Evolutionary conservation across 2,329 filamentous ascomycete genomes (phyloP), one percentile per base, ranked within the genome.

Genomic region (Aquanectria penicillioides): DNA sequence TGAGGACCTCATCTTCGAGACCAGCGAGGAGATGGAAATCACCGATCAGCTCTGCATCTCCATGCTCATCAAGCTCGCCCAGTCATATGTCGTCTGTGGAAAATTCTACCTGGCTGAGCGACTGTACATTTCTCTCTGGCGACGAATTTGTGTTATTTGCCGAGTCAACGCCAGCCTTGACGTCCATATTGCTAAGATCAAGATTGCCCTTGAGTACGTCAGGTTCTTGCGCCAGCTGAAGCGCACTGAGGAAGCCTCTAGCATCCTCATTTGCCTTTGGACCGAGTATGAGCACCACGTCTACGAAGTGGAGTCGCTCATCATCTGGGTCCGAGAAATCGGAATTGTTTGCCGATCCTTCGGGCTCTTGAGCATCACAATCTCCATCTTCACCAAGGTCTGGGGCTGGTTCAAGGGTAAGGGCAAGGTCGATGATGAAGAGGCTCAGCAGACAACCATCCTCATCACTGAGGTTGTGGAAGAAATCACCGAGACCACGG

Each of bases 181-280:
- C 33, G 63, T 77, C 10, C 74, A 78, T 37, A 61, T 76, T 3
- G 65, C 72, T 43, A 77, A 76, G 62, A 71, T 79, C 36, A 70
- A 71, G 52, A 75, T 79, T 46, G 75, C 76, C 2, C 64, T 78
- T 3, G 73, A 75, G 58, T 79, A 79, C 47, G 63, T 72, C 46
- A 64, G 66, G 37, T 78, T 77, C 55, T 61, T 79, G 22, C 65
- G 68, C 17, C 62, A 68, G 11, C 58, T 68, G 10, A 67, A 72
- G 26, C 75, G 76, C 2, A 53, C 54, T 6, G 71, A 76, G 20
- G 77, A 79, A 48, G 75, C 77, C 3, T 69, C 66, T 29, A 78
- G 73, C 41, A 77, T 79, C 9, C 68, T 79, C 50, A 72, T 78
- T 26, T 77, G 74, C 26, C 62, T 79, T 6, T 79, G 77, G 76